Conservation (phyloP, 139 green algal species). For the Dunaliella primolecta region DNA sequence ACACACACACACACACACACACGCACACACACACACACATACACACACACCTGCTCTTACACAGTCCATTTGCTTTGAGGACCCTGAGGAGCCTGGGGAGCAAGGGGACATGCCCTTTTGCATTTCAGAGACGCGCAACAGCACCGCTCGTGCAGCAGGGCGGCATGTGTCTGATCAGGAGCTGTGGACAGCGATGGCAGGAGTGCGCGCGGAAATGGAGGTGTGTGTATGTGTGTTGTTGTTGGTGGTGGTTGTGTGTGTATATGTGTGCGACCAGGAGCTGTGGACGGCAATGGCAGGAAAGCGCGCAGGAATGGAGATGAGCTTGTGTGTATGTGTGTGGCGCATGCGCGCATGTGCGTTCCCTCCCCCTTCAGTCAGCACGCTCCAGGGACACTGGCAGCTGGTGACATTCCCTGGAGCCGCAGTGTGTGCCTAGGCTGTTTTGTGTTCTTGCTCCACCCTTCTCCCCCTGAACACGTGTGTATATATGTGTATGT, state of each 20-base stretch:
- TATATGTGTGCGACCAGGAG: constrained; percentile 37
- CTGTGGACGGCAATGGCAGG: constrained; percentile 26
- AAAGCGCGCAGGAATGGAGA: constrained; percentile 46
- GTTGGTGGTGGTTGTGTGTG: no score
- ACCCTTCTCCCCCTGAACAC: not conserved
- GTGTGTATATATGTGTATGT: not conserved
- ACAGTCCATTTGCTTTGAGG: constrained; percentile 34
- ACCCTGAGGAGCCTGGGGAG: constrained; percentile 12
- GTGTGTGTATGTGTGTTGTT: no score
- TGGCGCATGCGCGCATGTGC: no score
- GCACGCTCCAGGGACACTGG: no score
- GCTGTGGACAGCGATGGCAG: constrained; percentile 25
- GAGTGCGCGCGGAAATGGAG: constrained; percentile 46
- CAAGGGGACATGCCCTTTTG: constrained; percentile 45
- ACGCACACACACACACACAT: no score
- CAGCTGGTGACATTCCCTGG: no score
- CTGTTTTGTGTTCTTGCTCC: not conserved
- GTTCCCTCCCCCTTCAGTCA: no score
- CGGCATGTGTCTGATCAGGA: constrained; percentile 33
- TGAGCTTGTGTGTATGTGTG: no score
- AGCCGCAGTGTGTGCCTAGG: no score
- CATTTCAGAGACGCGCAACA: constrained; percentile 27
- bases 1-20: no score
- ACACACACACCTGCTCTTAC: no score
- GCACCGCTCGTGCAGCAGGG: constrained; percentile 17